phyloP scores from a whole-genome alignment of 176 grass and related monocot species.

The Bromus sterilis region DNA sequence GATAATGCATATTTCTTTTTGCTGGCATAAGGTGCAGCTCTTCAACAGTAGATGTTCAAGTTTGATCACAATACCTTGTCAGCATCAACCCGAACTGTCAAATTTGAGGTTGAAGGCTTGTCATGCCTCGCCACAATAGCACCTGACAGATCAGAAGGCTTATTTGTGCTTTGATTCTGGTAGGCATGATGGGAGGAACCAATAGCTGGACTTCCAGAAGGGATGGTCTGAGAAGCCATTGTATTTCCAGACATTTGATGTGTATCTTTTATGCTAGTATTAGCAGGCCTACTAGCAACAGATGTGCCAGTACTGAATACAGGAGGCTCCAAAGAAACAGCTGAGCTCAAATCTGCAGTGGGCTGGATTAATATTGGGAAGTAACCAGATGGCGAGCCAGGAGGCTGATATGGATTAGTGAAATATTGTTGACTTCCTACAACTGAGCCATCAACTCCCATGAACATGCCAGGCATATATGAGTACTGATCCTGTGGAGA shows the following conservation, averaged over 20 bases:
- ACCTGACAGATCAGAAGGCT: slow-evolving; percentile 17
- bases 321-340: slow-evolving; percentile 25
- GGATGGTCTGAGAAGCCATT: slow-evolving; percentile 20
- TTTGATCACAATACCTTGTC: slow-evolving; percentile 24
- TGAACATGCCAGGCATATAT: slow-evolving; percentile 30
- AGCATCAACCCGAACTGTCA: not conserved
- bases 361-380: slow-evolving; percentile 48
- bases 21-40: not conserved
- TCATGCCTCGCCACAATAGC: slow-evolving; percentile 16
- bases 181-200: slow-evolving; percentile 26
- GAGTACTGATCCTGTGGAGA: slow-evolving; percentile 45
- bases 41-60: slow-evolving; percentile 1
- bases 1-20: not conserved
- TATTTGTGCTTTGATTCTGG: slow-evolving; percentile 37
- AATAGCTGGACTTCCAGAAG: slow-evolving; percentile 23
- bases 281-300: slow-evolving; percentile 31
- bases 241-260: slow-evolving; percentile 36
- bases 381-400: slow-evolving; percentile 40
- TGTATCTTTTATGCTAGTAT: slow-evolving; percentile 24
- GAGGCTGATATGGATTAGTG: slow-evolving; percentile 38
- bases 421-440: slow-evolving; percentile 46
- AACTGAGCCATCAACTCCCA: slow-evolving; percentile 31
- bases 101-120: slow-evolving; percentile 7
- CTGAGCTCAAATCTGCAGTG: slow-evolving; percentile 32
- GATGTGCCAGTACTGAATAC: slow-evolving; percentile 18